These are phyloP conservation scores for Irpex sp. DNA, from an alignment of 1,284 basidiomycete genomes.

Conservation along the genomic window DNA sequence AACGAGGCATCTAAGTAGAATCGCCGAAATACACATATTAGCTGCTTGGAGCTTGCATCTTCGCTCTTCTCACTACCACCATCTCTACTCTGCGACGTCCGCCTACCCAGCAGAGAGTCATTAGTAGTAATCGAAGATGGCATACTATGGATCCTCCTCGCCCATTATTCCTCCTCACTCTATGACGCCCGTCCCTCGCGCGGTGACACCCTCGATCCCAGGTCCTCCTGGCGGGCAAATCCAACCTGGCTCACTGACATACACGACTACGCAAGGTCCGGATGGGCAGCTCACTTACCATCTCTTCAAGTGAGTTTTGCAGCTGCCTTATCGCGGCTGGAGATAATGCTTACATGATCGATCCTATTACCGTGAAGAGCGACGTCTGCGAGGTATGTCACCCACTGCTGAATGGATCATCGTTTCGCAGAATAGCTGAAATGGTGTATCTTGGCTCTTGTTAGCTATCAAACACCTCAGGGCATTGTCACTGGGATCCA, in stretches of 20 bases:
- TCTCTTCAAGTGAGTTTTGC: slow-evolving; percentile 54
- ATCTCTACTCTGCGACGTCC: background rate
- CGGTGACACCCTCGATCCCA: slow-evolving; percentile 13
- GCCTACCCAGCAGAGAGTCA: too few species aligned
- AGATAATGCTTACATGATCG: background rate
- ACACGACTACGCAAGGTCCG: slow-evolving; percentile 52
- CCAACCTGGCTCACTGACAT: slow-evolving; percentile 58
- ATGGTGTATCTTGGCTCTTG: background rate
- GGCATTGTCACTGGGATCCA: slow-evolving; percentile 67
- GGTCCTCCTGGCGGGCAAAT: slow-evolving; percentile 27
- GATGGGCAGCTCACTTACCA: slow-evolving; percentile 62
- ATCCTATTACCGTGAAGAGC: slow-evolving; percentile 36
- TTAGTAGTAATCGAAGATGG: background rate
- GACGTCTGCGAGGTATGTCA: slow-evolving; percentile 55
- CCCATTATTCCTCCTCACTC: slow-evolving; percentile 14
- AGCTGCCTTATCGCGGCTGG: background rate
- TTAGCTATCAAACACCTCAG: slow-evolving; percentile 63
- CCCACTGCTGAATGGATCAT: background rate
- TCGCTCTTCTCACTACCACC: background rate
- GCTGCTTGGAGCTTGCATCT: background rate
- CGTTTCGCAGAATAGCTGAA: background rate
- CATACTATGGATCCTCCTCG: slow-evolving; percentile 17
- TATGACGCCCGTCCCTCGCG: slow-evolving; percentile 5
- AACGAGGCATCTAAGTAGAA: background rate
- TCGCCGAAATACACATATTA: background rate